Evolutionary conservation across 345 rosid genomes (phyloP), one percentile per base, ranked within the genome.

Genomic region (rapeseed (Brassica napus)): DNA sequence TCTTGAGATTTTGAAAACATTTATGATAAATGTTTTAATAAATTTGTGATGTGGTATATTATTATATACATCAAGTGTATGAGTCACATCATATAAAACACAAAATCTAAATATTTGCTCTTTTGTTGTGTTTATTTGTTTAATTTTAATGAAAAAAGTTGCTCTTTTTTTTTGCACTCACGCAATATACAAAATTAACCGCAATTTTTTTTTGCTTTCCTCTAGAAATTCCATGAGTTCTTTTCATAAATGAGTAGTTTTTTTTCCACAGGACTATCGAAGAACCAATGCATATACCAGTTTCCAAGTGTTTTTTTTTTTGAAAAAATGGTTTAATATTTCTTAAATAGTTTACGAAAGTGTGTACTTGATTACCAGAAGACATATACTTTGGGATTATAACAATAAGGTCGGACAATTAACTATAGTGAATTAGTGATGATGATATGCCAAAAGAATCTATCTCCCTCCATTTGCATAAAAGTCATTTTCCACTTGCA

Each of bases 71-170:
- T 23, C 70, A 31, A n/a, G 21, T 5, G 34, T 34, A 71, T 39
- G 64, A 71, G 67, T 71, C 81, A 30, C 68, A 58, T 72, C 77
- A 42, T 57, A 28, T 64, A 2, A 39, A 21, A 78, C 18, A 42
- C 67, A 79, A 66, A 65, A 42, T 72, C 30, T 67, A 44, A 18
- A 58, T 42, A 57, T 16, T 57, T 71, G 59, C 66, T 16, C 16
- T 77, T 24, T 70, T 39, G 47, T 39, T 39, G 47, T 9, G 14
- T 39, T 8, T 8, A 8, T 69, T 6, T 55, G 10, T 16, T 18
- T 2, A 3, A 8, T 16, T 15, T 55, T 7, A 16, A 55, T 54
- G 9, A 54, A 8, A 54, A 54, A 54, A 54, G 23, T 54, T 54
- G 60, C 9, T 16, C 60, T n/a, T 54, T 54, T 31, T 23, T 31